Conservation (phyloP, 192 early-diverging fungal genomes). For the Podila minutissima region DNA sequence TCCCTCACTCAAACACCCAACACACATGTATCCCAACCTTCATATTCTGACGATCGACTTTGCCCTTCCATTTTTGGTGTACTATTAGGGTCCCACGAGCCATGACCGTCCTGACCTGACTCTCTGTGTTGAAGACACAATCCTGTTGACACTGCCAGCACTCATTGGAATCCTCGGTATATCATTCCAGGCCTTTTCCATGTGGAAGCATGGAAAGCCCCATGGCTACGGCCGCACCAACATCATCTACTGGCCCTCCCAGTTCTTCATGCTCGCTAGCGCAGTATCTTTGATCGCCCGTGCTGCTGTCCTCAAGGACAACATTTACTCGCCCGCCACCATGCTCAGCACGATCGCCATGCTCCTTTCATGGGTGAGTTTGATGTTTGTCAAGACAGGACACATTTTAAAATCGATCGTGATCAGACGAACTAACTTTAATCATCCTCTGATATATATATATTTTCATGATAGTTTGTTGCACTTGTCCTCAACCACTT, state of each 20-base stretch:
- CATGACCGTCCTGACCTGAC: constrained; percentile 13
- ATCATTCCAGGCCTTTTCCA: not conserved
- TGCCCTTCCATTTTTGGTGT: not conserved
- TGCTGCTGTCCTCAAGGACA: constrained; percentile 14
- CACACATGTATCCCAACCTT: not conserved
- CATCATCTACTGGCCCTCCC: constrained; percentile 40
- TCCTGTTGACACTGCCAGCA: constrained; percentile 22
- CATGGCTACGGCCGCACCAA: constrained; percentile 31
- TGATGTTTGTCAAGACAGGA: not conserved
- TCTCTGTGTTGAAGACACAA: constrained; percentile 40
- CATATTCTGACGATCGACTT: too few relatives aligned
- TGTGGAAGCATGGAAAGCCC: constrained; percentile 22
- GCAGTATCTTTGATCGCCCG: constrained; percentile 23
- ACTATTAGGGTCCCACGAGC: constrained; percentile 41
- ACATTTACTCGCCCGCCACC: constrained; percentile 20
- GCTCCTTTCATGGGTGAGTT: constrained; percentile 1
- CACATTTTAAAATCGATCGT: not conserved
- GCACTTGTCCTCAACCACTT: constrained; percentile 18
- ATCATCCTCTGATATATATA: not conserved
- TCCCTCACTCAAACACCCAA: not conserved
- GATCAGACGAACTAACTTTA: not conserved
- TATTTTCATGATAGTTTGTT: not conserved
- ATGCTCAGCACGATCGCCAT: constrained; percentile 26
- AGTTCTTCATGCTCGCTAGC: constrained; percentile 34
- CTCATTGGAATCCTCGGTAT: constrained; percentile 23